Base-by-base conservation (phyloP, 257 asterid genomes). In the Fraxinus quadrangulata region DNA sequence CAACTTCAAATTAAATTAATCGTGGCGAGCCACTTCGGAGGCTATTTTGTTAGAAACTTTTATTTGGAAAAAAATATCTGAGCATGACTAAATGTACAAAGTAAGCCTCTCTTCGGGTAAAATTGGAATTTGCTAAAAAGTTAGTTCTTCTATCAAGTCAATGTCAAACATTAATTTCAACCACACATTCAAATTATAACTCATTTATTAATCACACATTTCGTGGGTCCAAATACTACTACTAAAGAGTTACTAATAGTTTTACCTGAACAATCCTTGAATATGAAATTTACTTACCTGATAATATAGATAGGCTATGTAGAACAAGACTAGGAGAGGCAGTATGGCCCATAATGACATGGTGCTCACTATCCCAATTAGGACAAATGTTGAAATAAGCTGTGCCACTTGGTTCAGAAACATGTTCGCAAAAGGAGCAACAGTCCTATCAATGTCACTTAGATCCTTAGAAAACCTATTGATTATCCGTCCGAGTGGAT, bases 271-370 rank as follows among this genome's bases (percentile, higher is more conserved):
- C 49, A 40, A 2, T 40, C 49, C 51, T 42, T 42, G 16, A 31
- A 42, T 26, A 82, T 21, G 68, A 65, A 63, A 31, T 5, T 54
- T 11, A 34, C 79, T 6, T 87, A 95, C 99, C 99, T 96, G 99
- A 84, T 90, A 96, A 85, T 93, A 96, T 7, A 96, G 89, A 86
- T 96, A 96, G 79, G 99, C 86, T 47, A 81, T 90, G 67, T 93
- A 96, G 79, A 96, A 96, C 89, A 96, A 66, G 86, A 96, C 90
- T 28, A 93, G 88, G 77, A 96, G 98, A 37, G 99, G 99, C 97
- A 96, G 67, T 78, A 96, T 93, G 85, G 97, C 95, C 99, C 99
- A 96, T 56, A 96, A 85, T 14, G 99, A 96, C 93, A 93, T 87
- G 65, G 97, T 88, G 91, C 98, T 96, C 80, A 96, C 98, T 45